Evolutionary conservation across 2,329 filamentous ascomycete genomes (phyloP), one percentile per base, ranked within the genome.

Genomic region (Cladosporium oxysporum): DNA sequence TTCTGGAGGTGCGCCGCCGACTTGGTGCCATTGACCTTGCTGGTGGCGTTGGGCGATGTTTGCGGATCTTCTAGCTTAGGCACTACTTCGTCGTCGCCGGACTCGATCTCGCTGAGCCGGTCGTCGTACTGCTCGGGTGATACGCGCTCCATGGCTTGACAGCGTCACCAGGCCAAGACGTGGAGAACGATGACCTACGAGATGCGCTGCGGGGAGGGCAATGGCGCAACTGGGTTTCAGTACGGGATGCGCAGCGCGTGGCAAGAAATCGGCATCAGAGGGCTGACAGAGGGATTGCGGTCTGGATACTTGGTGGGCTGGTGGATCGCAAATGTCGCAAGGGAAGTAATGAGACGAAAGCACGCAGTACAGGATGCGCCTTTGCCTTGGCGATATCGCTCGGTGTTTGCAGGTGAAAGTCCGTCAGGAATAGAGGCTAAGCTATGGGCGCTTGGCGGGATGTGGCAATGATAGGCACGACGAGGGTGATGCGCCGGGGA

Each of bases 1-100:
- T 96, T 96, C 69, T 77, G 75, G 37, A 76, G 65, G 35, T 75
- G 74, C 12, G 67, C 68, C 26, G 68, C 58, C 11, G 70, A 53
- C 60, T 75, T 76, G 18, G 68, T 67, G 29, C 64, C 66, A 59
- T 59, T 59, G 23, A 37, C 37, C 53, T 59, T 59, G 44, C 60
- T 67, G 55, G 64, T 63, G 57, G 65, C 49, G 14, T 67, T 67
- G 5, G 74, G 73, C 59, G 74, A 74, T 23, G 70, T 66, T 23
- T 71, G 67, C 31, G 67, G 68, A 33, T 69, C 69, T 59, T 75
- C 74, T 23, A 70, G 70, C 68, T 76, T 76, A 64, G 74, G 64
- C 33, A 72, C 69, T 26, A 69, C 53, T 11, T 74, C 75, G 35
- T 75, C 73, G 21, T 70, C 69, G n/a, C 66, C 66, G 23, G 73